These are phyloP conservation scores for Babesia caballi DNA, from an alignment of 169 alveolate species.

Conservation along the genomic window DNA sequence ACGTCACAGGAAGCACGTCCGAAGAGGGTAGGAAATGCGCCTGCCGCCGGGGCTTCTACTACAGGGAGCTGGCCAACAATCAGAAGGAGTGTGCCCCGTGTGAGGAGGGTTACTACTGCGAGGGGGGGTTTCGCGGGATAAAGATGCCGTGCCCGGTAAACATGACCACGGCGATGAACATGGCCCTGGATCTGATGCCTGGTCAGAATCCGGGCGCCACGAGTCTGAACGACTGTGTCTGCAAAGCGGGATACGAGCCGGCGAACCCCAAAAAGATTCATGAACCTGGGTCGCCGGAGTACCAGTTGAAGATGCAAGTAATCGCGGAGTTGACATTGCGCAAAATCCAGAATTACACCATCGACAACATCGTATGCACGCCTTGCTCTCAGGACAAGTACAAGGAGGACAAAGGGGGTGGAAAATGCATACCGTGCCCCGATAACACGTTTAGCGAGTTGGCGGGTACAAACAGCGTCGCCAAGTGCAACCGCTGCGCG, in stretches of 20 bases:
- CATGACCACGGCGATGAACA: constrained; percentile 50
- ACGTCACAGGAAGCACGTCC: constrained; percentile 65
- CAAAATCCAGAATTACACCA: constrained; percentile 4
- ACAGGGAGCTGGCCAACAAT: constrained; percentile 51
- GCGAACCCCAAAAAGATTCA: neutral
- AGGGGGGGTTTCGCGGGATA: constrained; percentile 67
- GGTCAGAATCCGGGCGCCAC: constrained; percentile 2
- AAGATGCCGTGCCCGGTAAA: constrained; percentile 67
- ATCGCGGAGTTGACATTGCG: neutral
- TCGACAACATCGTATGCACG: constrained; percentile 20
- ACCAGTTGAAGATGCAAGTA: constrained; percentile 8
- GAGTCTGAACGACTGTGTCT: constrained; percentile 59
- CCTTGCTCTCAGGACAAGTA: constrained; percentile 47
- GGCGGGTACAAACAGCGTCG: constrained; percentile 13
- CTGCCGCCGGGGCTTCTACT: constrained; percentile 70
- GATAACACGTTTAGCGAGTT: constrained; percentile 50
- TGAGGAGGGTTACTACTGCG: constrained; percentile 72
- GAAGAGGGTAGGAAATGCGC: constrained; percentile 73
- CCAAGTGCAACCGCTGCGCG: constrained; percentile 70
- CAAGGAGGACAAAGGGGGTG: constrained; percentile 28
- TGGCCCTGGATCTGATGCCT: neutral
- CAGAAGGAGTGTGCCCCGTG: constrained; percentile 69
- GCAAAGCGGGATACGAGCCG: constrained; percentile 71
- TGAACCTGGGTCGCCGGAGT: neutral
- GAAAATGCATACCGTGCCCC: constrained; percentile 50